Evolutionary conservation across 306 rosid genomes (phyloP), one percentile per base, ranked within the genome.

Genomic region (Begonia loranthoides): DNA sequence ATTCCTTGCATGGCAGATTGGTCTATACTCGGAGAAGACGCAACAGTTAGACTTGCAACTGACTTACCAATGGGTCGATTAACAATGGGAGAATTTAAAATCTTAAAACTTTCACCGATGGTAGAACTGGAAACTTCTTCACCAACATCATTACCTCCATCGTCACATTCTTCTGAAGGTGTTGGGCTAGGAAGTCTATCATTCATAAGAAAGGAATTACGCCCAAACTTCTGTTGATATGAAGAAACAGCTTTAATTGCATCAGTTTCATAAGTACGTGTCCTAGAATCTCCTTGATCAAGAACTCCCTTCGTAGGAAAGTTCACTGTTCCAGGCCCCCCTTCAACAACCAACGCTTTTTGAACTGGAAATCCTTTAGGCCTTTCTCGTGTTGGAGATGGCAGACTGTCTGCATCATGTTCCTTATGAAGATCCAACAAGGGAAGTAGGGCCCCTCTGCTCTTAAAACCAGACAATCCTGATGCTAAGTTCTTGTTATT

Each of bases 121-220:
- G 70, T 70, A 56, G 76, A 72, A 73, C 99, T 83, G 56, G 94
- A 80, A 51, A 92, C 79, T 79, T 92, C 99, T 41, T 66, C 84
- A 52, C 48, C 55, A 53, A 67, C 66, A 66, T 86, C 94, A 60
- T 24, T 78, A 64, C 51, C 68, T 69, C 61, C 76, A 45, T 59
- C 61, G 41, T 67, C 87, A 50, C 68, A 51, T 19, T 86, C 87
- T 55, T 78, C 99, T 9, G 99, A 92, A 40, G 99, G 99, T 16
- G 99, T 92, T 66, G 99, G 99, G 70, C 99, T 92, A 55, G 99
- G 99, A 74, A 92, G 94, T 46, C 73, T 66, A 65, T 86, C 96
- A 71, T 49, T 56, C 33, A 66, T 72, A 28, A 74, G 55, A 64
- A 69, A 77, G 17, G 99, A 83, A 67, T 75, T 75, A 57, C 82